Base-by-base conservation (phyloP, 2,329 filamentous ascomycete genomes). In the Apiospora saccharicola region DNA sequence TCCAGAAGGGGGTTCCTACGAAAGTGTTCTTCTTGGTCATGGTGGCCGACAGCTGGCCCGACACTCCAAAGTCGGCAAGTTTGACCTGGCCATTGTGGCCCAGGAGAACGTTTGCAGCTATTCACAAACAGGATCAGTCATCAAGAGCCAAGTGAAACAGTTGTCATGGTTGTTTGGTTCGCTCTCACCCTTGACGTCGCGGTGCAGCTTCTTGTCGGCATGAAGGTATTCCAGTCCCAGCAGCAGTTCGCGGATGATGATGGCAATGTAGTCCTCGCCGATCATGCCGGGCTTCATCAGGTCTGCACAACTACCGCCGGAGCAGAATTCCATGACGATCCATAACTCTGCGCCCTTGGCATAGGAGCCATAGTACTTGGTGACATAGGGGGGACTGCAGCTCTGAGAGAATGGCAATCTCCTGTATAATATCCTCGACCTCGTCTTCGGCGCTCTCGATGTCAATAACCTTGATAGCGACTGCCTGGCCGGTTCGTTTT, bases 21-120 rank as follows among this genome's bases (percentile, higher is more conserved):
- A 98, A 99, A 0, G 96, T 98, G 81, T 98, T 98, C 86, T 98
- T 98, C 88, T 98, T 98, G 74, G 96, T 98, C 95, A 98, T 98
- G 69, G 96, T 99, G 8, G 96, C 96, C 13, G 96, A 97, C 30
- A 98, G 88, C 83, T 98, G 96, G 41, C 96, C 96, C 0, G 96
- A 98, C 8, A 99, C 96, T 72, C 96, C 96, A 84, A 99, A 99
- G 81, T 99, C 96, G 19, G 96, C 96, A 72, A 98, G 87, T 83
- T 99, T 99, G 77, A 99, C 96, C 84, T 98, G 96, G 2, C 96
- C 96, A 80, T 93, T 97, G 69, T 94, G 91, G 73, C 93, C 92
- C 7, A 99, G 89, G 46, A 99, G 87, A 43, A 99, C 92, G 79
- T 99, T 99, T 76, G 96, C 96, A 79, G 96, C 96, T 96, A 77